Percentiles rank a stretch among this genome's conserved stretches.
These are phyloP conservation scores for Nothophytophthora sp. DNA, from an alignment of 352 stramenopile species.

Conservation along the genomic window DNA sequence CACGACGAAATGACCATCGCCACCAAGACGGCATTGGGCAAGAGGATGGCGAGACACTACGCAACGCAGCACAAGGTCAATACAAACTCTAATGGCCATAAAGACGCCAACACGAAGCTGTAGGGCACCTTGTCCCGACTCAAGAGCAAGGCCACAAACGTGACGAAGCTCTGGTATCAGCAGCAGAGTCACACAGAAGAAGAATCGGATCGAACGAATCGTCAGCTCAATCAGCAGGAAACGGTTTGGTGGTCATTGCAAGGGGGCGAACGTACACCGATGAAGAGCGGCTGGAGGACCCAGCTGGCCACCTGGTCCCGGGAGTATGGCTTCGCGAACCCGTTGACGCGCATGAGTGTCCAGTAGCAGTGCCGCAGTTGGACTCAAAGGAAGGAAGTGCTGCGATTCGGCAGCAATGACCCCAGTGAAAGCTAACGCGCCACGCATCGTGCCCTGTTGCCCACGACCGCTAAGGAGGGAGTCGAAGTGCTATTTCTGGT, in stretches of 20 bases:
- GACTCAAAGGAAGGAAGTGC: no score
- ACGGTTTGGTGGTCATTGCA: not conserved
- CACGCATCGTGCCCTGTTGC: not conserved
- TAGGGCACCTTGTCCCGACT: constrained; percentile 51
- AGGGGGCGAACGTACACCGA: constrained; percentile 39
- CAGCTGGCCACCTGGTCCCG: constrained; percentile 76
- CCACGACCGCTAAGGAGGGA: no score
- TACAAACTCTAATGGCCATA: not conserved
- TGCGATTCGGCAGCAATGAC: not conserved
- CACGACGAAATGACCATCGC: constrained; percentile 57
- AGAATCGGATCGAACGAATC: not conserved
- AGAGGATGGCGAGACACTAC: constrained; percentile 64
- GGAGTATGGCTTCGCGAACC: constrained; percentile 82
- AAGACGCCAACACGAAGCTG: not conserved
- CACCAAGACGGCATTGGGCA: constrained; percentile 64
- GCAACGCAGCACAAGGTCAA: not conserved
- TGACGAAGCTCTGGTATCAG: constrained; percentile 56
- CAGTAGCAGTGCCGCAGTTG: no score
- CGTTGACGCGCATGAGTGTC: constrained; percentile 53
- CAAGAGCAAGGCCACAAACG: constrained; percentile 58
- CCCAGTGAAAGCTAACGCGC: not conserved
- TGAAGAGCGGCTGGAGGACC: constrained; percentile 70
- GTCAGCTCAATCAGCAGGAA: not conserved
- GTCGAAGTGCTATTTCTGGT: constrained; percentile 15
- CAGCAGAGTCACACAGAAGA: not conserved